Percentiles rank a stretch among this genome's conserved stretches.
Conservation (phyloP, 129 eudicot genomes). For the Silybum marianum region DNA sequence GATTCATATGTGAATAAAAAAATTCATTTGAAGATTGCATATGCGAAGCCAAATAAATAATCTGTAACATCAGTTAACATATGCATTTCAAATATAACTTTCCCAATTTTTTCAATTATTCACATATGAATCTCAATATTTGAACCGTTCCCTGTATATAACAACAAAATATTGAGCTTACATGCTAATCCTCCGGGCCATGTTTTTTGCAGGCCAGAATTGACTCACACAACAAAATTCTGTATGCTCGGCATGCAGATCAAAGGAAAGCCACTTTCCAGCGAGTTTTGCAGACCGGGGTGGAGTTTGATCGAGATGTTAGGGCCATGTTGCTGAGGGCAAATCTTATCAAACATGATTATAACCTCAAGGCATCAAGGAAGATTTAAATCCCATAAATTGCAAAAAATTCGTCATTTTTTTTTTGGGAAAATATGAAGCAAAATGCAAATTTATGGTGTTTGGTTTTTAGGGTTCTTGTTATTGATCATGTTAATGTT, state of each 20-base stretch:
- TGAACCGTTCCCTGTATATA: neutral
- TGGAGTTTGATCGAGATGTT: conserved; percentile 84
- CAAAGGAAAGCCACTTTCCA: conserved; percentile 97
- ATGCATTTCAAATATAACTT: neutral
- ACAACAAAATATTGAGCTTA: neutral
- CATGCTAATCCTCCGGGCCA: neutral
- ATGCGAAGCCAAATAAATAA: neutral
- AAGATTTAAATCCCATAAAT: conserved; percentile 37
- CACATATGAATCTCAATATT: neutral
- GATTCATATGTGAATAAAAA: neutral
- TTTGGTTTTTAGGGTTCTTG: conserved; percentile 22
- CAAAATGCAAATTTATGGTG: conserved; percentile 18
- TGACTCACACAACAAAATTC: conserved; percentile 91
- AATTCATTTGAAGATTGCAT: neutral
- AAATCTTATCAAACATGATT: conserved; percentile 82
- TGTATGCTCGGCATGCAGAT: conserved; percentile 97
- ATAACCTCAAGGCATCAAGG: conserved; percentile 49
- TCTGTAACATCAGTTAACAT: neutral
- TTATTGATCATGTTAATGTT: conserved; percentile 29
- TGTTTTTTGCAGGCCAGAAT: conserved; percentile 81
- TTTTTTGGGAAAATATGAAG: neutral
- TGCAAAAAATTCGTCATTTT: neutral
- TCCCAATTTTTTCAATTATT: too few species aligned
- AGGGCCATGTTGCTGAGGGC: conserved; percentile 91
- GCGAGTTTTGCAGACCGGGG: conserved; percentile 84